Base-by-base conservation (phyloP, 2,329 filamentous ascomycete species). In the Hymenoscyphus scutula region DNA sequence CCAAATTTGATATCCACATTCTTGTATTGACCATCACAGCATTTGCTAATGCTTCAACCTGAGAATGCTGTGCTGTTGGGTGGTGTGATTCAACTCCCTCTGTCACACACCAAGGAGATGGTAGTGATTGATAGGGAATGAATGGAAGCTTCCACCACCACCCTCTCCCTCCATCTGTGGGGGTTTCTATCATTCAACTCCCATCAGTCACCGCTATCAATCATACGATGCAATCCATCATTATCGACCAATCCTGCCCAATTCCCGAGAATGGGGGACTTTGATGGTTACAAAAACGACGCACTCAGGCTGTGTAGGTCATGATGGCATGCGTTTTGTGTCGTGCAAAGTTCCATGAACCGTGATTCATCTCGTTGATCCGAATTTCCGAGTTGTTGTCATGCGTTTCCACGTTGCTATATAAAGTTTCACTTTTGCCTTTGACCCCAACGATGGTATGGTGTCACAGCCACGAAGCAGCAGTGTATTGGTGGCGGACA, bases 391-490 rank as follows among this genome's bases (percentile, higher is more conserved):
- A 51, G 19, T 13, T 23, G 3, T 25, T 51, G 19, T 51, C 45
- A 51, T 51, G 8, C 45, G 19, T 51, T 51, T 25, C 19, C 45
- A 51, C 45, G 45, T 51, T 25, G n/a, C 45, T 23, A 19, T 51
- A 23, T 23, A 45, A 45, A 45, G 41, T 45, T 45, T 45, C 41
- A 56, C 53, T 19, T 34, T 38, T 19, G 15, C 37, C 37, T 27
- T 6, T 45, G 19, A 37, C 37, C 32, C 25, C 8, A 51, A 30
- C 11, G 58, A 54, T 25, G 41, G 53, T 54, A 53, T 37, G 27
- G 63, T 69, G 58, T 59, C 61, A 65, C 60, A 60, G 65, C 62
- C 66, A 69, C 67, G 64, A 68, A 58, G 30, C 27, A 38, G n/a
- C 37, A 63, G 56, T 61, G 15, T 32, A 58, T 59, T 13, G 62